phyloP scores from a whole-genome alignment of 2,329 filamentous ascomycete genomes.

The Beauveria brongniartii region DNA sequence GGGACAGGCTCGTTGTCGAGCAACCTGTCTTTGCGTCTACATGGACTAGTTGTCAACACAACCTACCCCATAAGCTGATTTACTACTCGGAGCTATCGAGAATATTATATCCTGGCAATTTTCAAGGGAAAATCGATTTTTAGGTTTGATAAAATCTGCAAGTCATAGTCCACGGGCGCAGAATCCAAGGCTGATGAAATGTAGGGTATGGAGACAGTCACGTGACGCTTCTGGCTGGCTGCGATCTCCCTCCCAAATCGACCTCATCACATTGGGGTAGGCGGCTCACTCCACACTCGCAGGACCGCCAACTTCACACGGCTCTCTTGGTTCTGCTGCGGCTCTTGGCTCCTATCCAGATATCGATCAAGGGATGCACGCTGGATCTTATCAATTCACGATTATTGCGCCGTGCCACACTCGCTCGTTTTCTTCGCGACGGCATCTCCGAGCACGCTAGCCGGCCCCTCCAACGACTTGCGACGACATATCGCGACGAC shows the following conservation, averaged over 20 bases:
- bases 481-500: conserved; percentile 6
- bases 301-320: conserved; percentile 9
- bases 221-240: neutral
- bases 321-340: neutral
- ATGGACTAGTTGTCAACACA: neutral
- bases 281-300: conserved; percentile 11
- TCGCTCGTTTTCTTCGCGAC: conserved; percentile 6
- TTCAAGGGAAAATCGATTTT: neutral
- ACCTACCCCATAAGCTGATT: neutral
- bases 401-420: neutral
- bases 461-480: conserved; percentile 5
- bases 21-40: no score
- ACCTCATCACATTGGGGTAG: conserved; percentile 9
- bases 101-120: neutral
- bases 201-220: conserved; percentile 1
- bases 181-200: neutral
- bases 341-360: neutral
- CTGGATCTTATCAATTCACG: neutral
- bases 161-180: neutral
- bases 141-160: neutral
- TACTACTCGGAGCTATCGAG: neutral
- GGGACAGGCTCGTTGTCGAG: no score
- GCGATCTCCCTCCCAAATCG: conserved; percentile 7
- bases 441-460: neutral
- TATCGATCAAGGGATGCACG: neutral